phyloP scores from a whole-genome alignment of 345 rosid species.

The Boechera stricta region DNA sequence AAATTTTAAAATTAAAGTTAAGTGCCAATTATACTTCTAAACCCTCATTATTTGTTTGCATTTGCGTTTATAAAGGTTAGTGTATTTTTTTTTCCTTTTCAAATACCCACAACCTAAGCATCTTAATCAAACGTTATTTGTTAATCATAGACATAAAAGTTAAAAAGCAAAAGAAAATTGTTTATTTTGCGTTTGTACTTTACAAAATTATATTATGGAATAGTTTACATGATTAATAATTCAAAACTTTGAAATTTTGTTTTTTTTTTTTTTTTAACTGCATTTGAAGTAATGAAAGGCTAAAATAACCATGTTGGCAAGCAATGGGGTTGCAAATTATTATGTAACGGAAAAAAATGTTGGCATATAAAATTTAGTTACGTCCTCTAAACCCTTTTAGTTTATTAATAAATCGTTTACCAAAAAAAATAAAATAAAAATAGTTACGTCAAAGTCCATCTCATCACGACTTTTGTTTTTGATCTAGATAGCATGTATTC shows the following conservation, averaged over 20 bases:
- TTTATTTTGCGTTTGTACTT: not conserved
- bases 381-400: not conserved
- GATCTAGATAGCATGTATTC: conserved; percentile 12
- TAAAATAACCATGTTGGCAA: not conserved
- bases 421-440: not conserved
- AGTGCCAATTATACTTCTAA: no score
- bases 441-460: conserved; percentile 18
- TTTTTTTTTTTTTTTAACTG: no score
- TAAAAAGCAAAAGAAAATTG: not conserved
- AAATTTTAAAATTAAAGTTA: no score
- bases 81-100: not conserved
- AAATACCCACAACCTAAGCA: not conserved
- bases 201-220: not conserved
- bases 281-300: not conserved
- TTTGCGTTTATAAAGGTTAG: no score
- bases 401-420: no score
- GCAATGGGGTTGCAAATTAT: no score
- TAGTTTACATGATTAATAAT: not conserved
- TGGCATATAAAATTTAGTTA: not conserved
- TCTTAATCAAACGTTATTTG: no score
- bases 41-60: no score
- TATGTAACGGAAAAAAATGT: no score
- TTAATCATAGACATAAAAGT: no score
- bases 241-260: not conserved
- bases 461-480: not conserved